Conservation (phyloP, 495 filamentous ascomycete genomes). For the Ramalina peruviana region DNA sequence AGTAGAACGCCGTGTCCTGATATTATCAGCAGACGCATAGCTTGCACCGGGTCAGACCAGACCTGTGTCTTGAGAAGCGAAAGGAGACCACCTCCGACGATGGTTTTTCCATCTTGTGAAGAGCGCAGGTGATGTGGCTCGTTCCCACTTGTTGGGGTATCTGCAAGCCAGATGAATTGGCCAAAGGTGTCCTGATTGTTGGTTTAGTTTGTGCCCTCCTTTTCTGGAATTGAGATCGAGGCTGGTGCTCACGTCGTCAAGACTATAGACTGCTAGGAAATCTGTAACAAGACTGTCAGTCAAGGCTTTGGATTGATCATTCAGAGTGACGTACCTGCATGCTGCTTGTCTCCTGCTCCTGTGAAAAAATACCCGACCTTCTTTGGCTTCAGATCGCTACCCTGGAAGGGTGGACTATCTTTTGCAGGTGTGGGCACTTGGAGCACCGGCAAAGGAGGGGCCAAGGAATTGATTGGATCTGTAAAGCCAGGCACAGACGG, state of each 20-base stretch:
- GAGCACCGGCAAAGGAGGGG: constrained; percentile 42
- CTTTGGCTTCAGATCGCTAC: constrained; percentile 45
- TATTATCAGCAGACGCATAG: not conserved
- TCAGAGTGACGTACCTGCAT: constrained; percentile 23
- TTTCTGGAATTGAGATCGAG: not conserved
- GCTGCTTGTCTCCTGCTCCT: constrained; percentile 43
- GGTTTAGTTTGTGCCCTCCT: constrained; percentile 2
- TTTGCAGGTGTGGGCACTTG: constrained; percentile 44
- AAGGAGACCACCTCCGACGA: constrained; percentile 45
- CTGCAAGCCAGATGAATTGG: constrained; percentile 41
- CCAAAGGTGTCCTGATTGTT: constrained; percentile 40
- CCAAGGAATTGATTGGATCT: constrained; percentile 33
- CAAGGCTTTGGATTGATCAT: not conserved
- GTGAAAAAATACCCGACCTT: constrained; percentile 56
- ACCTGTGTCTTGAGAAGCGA: constrained; percentile 45
- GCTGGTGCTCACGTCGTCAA: constrained; percentile 35
- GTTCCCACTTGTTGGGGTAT: constrained; percentile 47
- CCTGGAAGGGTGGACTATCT: constrained; percentile 37
- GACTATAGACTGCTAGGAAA: constrained; percentile 45
- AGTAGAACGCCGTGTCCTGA: constrained; percentile 49
- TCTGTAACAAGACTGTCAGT: constrained; percentile 18
- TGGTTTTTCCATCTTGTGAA: constrained; percentile 45
- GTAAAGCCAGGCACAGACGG: constrained; percentile 45
- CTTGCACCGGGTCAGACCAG: not conserved
- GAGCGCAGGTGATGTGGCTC: constrained; percentile 45